Percentiles rank a stretch among this genome's conserved stretches.
These are phyloP conservation scores for Sugiyamaella xylanicola DNA, from an alignment of 1,139 yeast genomes.

Conservation along the genomic window DNA sequence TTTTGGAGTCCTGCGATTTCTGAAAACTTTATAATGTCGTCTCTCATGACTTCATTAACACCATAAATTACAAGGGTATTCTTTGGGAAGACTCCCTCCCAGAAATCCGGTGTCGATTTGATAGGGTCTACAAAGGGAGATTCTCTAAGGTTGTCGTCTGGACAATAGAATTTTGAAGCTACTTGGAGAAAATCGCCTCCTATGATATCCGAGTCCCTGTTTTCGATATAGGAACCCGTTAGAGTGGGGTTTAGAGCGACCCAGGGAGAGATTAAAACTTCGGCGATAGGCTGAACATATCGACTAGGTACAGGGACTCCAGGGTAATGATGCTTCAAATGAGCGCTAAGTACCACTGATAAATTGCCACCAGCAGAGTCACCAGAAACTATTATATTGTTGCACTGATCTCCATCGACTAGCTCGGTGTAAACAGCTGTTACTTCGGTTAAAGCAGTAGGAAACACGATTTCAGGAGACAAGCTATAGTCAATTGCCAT, in stretches of 20 bases:
- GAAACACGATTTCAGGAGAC: conserved; percentile 43
- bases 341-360: conserved; percentile 43
- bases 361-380: conserved; percentile 53
- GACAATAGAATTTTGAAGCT: conserved; percentile 1
- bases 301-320: background rate
- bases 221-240: conserved; percentile 13
- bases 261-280: conserved; percentile 17
- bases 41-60: conserved; percentile 13
- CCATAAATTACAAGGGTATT: conserved; percentile 11
- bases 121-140: conserved; percentile 15
- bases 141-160: conserved; percentile 1
- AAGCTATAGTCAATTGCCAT: conserved; percentile 47
- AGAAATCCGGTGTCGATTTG: conserved; percentile 5
- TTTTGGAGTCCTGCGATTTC: background rate
- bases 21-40: conserved; percentile 43
- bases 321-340: conserved; percentile 26
- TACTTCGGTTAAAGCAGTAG: conserved; percentile 47
- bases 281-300: conserved; percentile 14
- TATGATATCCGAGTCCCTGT: conserved; percentile 7
- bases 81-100: conserved; percentile 18
- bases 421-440: conserved; percentile 41
- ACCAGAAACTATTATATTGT: conserved; percentile 45
- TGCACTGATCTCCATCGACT: conserved; percentile 27
- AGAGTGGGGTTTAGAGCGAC: conserved; percentile 12
- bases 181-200: conserved; percentile 2